Evolutionary conservation across 176 grass and related monocot genomes (phyloP).

Genomic region (Aegilops longissima): DNA sequence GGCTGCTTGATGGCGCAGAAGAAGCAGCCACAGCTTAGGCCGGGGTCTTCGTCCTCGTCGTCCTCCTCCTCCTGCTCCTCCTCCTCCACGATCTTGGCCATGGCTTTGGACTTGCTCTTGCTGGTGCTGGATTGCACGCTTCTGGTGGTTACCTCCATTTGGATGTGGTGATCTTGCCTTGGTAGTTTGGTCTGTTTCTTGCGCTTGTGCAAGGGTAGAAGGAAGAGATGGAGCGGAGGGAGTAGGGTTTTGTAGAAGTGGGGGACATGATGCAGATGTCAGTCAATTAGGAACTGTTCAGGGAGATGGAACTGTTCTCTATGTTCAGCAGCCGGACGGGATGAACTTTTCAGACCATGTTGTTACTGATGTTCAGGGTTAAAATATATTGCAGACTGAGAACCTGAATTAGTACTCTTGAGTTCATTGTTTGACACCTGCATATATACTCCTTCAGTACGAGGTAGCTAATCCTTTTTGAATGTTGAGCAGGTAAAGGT

Average conservation of each 20-base stretch:
- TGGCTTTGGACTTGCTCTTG: slow-evolving; percentile 41
- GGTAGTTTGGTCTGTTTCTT: neutral
- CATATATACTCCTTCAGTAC: slow-evolving; percentile 10
- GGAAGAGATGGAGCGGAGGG: neutral
- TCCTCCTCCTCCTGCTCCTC: neutral
- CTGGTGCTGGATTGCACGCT: slow-evolving; percentile 8
- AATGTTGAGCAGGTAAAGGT: neutral
- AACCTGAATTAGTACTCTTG: slow-evolving; percentile 10
- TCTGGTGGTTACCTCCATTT: slow-evolving; percentile 36
- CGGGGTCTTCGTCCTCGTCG: slow-evolving; percentile 4
- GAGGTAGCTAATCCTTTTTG: neutral
- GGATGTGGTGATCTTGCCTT: neutral
- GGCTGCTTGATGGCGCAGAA: slow-evolving; percentile 67
- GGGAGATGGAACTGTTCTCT: slow-evolving; percentile 29
- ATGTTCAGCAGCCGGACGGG: neutral
- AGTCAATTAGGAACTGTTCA: slow-evolving; percentile 49
- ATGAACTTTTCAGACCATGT: slow-evolving; percentile 7
- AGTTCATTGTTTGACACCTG: slow-evolving; percentile 6
- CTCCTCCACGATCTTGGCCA: slow-evolving; percentile 47
- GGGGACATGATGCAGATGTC: neutral
- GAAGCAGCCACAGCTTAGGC: slow-evolving; percentile 60
- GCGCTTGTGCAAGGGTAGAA: slow-evolving; percentile 12
- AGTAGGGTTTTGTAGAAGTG: slow-evolving; percentile 50
- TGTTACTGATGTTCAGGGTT: slow-evolving; percentile 14
- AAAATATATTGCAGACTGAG: neutral